Evolutionary conservation across 2,329 filamentous ascomycete species (phyloP).

Genomic region (Ascochyta pisi): DNA sequence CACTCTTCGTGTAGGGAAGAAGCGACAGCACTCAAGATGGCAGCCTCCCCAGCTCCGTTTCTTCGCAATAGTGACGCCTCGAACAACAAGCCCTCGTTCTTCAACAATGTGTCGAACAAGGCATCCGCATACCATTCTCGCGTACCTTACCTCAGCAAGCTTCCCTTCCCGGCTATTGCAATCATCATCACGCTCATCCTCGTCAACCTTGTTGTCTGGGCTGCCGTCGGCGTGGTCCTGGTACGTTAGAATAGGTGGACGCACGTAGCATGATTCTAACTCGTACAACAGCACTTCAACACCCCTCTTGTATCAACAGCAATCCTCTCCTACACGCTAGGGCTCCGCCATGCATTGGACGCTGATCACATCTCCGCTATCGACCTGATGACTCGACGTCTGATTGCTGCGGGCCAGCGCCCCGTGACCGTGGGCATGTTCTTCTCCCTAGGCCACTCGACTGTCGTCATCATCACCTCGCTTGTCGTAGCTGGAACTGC

Average conservation of each 20-base stretch:
- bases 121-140: slow-evolving; percentile 58
- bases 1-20: not conserved
- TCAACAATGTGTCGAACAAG: slow-evolving; percentile 38
- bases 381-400: slow-evolving; percentile 89
- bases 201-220: slow-evolving; percentile 66
- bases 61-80: not conserved
- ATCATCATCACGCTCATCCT: slow-evolving; percentile 62
- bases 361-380: slow-evolving; percentile 95
- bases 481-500: slow-evolving; percentile 91
- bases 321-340: slow-evolving; percentile 85
- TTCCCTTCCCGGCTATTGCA: slow-evolving; percentile 64
- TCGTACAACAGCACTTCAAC: slow-evolving; percentile 38
- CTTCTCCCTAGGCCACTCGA: slow-evolving; percentile 92
- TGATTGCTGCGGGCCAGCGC: slow-evolving; percentile 82
- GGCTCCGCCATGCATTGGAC: slow-evolving; percentile 92
- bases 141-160: slow-evolving; percentile 61
- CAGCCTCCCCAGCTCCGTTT: not conserved
- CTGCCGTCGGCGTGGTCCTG: slow-evolving; percentile 63
- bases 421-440: slow-evolving; percentile 94
- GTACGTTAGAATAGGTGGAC: slow-evolving; percentile 44
- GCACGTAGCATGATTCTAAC: not conserved
- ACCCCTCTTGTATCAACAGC: slow-evolving; percentile 77
- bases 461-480: slow-evolving; percentile 88
- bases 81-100: slow-evolving; percentile 24
- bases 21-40: not conserved